Evolutionary conservation across 371 early-diverging fungal species (phyloP).

Genomic region (Mycotypha africana): DNA sequence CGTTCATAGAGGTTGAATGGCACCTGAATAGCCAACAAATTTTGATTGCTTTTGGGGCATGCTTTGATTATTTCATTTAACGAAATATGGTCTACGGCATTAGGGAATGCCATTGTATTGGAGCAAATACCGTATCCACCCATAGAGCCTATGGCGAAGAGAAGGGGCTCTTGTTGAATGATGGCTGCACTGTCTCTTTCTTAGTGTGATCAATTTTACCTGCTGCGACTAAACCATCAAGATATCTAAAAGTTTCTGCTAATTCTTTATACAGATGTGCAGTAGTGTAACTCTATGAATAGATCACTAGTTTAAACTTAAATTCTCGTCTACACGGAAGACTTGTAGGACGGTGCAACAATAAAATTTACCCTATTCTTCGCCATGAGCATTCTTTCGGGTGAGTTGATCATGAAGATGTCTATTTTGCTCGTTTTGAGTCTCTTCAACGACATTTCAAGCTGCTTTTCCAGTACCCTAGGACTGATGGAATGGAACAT

Average conservation of each 20-base stretch:
- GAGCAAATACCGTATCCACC: conserved; percentile 71
- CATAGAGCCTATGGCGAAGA: conserved; percentile 49
- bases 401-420: conserved; percentile 75
- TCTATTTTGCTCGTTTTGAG: conserved; percentile 58
- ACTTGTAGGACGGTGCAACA: background rate
- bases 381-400: conserved; percentile 68
- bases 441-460: conserved; percentile 54
- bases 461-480: conserved; percentile 51
- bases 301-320: too few species aligned
- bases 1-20: conserved; percentile 80
- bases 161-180: too few species aligned
- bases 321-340: background rate
- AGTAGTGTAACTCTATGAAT: conserved; percentile 27
- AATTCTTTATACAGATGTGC: conserved; percentile 53
- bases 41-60: conserved; percentile 26
- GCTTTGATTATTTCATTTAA: conserved; percentile 28
- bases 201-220: too few species aligned
- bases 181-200: too few species aligned
- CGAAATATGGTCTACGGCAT: conserved; percentile 58
- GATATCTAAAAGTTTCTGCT: conserved; percentile 49
- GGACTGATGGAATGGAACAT: conserved; percentile 67
- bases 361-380: conserved; percentile 32
- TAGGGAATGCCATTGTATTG: conserved; percentile 58
- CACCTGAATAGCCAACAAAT: conserved; percentile 61
- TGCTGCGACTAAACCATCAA: conserved; percentile 56